Conservation (phyloP, 331 rosid genomes). For the Erythrophleum ivorense region DNA sequence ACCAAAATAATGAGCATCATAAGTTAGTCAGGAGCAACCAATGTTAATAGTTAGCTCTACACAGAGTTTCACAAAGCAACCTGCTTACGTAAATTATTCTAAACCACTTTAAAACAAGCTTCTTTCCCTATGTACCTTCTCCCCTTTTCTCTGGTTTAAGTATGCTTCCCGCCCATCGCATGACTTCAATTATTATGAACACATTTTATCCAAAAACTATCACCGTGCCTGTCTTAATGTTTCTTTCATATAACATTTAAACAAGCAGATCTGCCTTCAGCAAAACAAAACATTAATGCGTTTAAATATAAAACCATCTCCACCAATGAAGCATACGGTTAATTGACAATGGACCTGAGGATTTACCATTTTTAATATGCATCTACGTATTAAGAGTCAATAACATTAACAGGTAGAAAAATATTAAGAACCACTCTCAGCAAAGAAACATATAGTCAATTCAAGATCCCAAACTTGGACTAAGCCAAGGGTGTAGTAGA, state of each 20-base stretch:
- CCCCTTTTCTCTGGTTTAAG: background rate
- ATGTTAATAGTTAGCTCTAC: background rate
- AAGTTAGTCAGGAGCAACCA: conserved; percentile 17
- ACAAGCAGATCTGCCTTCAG: conserved; percentile 11
- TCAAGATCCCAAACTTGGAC: no score
- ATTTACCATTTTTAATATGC: no score
- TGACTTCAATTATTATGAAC: conserved; percentile 11
- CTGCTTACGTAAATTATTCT: conserved; percentile 15
- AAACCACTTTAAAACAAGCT: background rate
- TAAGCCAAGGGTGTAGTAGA: background rate
- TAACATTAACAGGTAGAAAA: no score
- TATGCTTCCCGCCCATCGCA: conserved; percentile 11
- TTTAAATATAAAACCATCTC: background rate
- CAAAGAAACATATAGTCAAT: no score
- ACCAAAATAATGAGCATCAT: conserved; percentile 12
- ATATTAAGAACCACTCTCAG: no score
- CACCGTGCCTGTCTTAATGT: background rate
- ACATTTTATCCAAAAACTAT: conserved; percentile 7
- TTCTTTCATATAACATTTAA: conserved; percentile 4
- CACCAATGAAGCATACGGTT: conserved; percentile 13
- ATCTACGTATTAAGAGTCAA: no score
- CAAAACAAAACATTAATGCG: background rate
- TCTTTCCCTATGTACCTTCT: background rate
- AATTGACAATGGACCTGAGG: no score
- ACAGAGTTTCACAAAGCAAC: conserved; percentile 7